Percentiles rank a stretch among this genome's conserved stretches.
Conservation (phyloP, 73 alveolate genomes). For the Tetrahymena borealis region DNA sequence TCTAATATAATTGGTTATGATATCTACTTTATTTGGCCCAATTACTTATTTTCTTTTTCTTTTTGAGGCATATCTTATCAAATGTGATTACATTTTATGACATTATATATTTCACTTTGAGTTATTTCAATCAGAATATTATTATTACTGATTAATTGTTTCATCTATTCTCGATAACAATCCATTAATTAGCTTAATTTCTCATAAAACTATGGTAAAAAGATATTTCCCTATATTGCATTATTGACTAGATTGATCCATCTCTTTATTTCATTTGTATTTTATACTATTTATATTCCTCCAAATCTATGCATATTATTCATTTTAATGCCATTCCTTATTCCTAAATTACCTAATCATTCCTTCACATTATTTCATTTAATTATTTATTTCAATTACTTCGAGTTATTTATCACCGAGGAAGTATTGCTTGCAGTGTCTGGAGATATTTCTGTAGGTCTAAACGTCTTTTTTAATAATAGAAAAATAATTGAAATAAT, state of each 20-base stretch:
- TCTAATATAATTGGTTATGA: background rate
- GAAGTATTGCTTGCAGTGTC: slow-evolving; percentile 46
- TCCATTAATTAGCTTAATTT: background rate
- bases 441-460: slow-evolving; percentile 38
- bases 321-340: background rate
- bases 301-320: background rate
- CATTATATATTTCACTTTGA: too few species aligned
- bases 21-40: background rate
- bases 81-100: too few species aligned
- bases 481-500: background rate
- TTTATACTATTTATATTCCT: background rate
- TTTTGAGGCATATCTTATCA: background rate
- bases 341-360: background rate
- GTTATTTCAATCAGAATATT: too few species aligned
- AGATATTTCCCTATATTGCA: background rate
- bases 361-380: background rate
- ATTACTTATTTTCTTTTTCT: background rate
- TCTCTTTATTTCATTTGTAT: background rate
- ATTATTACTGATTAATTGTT: too few species aligned
- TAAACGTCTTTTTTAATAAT: background rate
- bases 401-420: slow-evolving; percentile 35
- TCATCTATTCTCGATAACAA: background rate
- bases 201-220: background rate
- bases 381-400: background rate
- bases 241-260: background rate